Evolutionary conservation across 108 stramenopile species (phyloP).

Genomic region (Craspedostauros australis): DNA sequence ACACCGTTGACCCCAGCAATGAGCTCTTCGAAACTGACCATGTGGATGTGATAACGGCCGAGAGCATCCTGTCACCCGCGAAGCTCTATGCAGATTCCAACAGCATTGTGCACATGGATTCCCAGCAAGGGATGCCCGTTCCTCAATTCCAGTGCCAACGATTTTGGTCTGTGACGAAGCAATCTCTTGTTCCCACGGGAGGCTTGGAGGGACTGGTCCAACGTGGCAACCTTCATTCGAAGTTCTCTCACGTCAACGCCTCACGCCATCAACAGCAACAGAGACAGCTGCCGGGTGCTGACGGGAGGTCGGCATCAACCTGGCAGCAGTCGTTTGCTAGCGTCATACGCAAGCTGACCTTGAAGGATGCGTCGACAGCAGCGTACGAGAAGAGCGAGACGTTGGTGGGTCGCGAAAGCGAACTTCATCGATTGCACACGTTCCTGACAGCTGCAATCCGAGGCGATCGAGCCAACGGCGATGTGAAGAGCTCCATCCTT

Average conservation of each 20-base stretch:
- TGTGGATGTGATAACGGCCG: slow-evolving; percentile 35
- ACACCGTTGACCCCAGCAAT: slow-evolving; percentile 9
- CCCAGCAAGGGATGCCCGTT: slow-evolving; percentile 35
- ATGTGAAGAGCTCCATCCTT: slow-evolving; percentile 50
- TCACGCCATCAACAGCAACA: background rate
- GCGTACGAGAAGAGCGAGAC: slow-evolving; percentile 35
- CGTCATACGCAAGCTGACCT: slow-evolving; percentile 55
- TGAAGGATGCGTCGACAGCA: slow-evolving; percentile 68
- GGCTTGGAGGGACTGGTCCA: slow-evolving; percentile 28
- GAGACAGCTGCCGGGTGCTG: background rate
- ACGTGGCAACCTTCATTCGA: slow-evolving; percentile 36
- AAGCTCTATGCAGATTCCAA: slow-evolving; percentile 13
- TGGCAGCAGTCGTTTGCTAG: slow-evolving; percentile 51
- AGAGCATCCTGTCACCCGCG: slow-evolving; percentile 46
- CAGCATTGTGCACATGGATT: slow-evolving; percentile 1
- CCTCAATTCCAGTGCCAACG: slow-evolving; percentile 52
- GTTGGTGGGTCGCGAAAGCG: slow-evolving; percentile 54
- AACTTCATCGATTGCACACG: slow-evolving; percentile 42
- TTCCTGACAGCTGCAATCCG: slow-evolving; percentile 59
- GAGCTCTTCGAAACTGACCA: slow-evolving; percentile 84
- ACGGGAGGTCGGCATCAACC: background rate
- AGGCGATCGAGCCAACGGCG: slow-evolving; percentile 16
- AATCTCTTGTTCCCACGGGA: slow-evolving; percentile 71
- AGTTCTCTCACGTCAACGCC: background rate
- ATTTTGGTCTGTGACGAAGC: slow-evolving; percentile 69